Conservation (phyloP, 495 filamentous ascomycete species). For the Pseudotulostoma volvatum region DNA sequence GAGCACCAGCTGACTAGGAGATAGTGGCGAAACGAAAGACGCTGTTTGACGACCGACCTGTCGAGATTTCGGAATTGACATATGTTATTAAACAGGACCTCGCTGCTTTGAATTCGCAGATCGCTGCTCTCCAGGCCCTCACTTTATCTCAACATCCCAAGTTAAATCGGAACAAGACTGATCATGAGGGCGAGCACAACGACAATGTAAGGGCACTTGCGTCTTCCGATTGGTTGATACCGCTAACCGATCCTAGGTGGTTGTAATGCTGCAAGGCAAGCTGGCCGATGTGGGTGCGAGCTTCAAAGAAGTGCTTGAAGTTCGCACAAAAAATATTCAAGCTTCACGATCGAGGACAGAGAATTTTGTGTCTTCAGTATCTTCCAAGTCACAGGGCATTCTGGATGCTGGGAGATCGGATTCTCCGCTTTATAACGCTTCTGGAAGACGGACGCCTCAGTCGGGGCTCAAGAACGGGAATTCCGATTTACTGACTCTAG, state of each 20-base stretch:
- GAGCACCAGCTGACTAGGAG: constrained; percentile 4
- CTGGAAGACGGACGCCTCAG: constrained; percentile 47
- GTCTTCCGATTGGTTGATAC: not conserved
- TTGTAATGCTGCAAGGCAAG: constrained; percentile 83
- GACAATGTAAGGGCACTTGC: constrained; percentile 48
- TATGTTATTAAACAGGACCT: constrained; percentile 97
- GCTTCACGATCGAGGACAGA: constrained; percentile 82
- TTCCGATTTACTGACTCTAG: constrained; percentile 69
- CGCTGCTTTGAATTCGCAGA: constrained; percentile 72
- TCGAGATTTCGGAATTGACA: constrained; percentile 92
- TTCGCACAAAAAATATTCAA: constrained; percentile 96
- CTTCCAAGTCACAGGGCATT: constrained; percentile 56
- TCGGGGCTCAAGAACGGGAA: constrained; percentile 30
- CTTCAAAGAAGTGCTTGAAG: constrained; percentile 95
- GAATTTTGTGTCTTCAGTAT: constrained; percentile 86
- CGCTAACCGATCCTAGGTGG: constrained; percentile 35
- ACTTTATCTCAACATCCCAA: constrained; percentile 58
- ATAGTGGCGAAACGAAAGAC: constrained; percentile 89
- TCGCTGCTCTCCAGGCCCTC: constrained; percentile 61
- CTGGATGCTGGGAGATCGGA: constrained; percentile 40
- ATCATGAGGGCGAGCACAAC: constrained; percentile 91
- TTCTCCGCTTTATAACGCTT: constrained; percentile 77
- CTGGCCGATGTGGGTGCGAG: constrained; percentile 84
- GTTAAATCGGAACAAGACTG: constrained; percentile 31
- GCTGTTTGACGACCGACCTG: constrained; percentile 87